phyloP scores from a whole-genome alignment of 2,329 filamentous ascomycete genomes.

The Ceratocystis albifundus region DNA sequence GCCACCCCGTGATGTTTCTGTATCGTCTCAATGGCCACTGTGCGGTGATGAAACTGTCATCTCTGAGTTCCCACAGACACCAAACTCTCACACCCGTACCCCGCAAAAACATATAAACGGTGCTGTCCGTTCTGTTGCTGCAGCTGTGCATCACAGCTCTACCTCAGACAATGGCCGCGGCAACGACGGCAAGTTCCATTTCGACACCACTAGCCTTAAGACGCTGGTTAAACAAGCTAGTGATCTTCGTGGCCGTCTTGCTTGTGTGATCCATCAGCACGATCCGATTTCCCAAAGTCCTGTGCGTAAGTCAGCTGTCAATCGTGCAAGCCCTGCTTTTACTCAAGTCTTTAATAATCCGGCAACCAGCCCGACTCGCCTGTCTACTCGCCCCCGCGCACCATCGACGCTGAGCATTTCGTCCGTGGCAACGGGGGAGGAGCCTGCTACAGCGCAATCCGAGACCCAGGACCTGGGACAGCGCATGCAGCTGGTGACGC shows the following conservation, averaged over 20 bases:
- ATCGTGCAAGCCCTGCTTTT: conserved; percentile 46
- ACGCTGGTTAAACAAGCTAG: conserved; percentile 53
- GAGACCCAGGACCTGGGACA: conserved; percentile 16
- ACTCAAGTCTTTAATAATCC: conserved; percentile 55
- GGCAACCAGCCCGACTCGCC: conserved; percentile 26
- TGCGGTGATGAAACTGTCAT: conserved; percentile 16
- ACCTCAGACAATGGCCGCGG: conserved; percentile 30
- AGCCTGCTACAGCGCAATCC: background rate
- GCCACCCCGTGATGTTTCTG: conserved; percentile 4
- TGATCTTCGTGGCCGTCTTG: conserved; percentile 47
- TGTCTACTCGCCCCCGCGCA: background rate
- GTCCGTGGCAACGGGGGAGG: background rate
- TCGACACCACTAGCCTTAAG: conserved; percentile 57
- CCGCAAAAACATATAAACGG: conserved; percentile 34
- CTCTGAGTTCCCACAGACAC: conserved; percentile 31
- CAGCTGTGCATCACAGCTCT: conserved; percentile 49
- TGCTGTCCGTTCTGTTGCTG: conserved; percentile 50
- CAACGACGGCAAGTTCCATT: conserved; percentile 45
- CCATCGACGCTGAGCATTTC: conserved; percentile 7
- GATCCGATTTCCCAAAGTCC: conserved; percentile 40
- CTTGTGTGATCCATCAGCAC: conserved; percentile 47
- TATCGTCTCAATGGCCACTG: conserved; percentile 19
- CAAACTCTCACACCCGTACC: conserved; percentile 22
- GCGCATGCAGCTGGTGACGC: conserved; percentile 55
- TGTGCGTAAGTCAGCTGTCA: conserved; percentile 37